Percentiles rank a stretch among this genome's conserved stretches.
Conservation (phyloP, 805 yeast species). For the Candida caryicola region DNA sequence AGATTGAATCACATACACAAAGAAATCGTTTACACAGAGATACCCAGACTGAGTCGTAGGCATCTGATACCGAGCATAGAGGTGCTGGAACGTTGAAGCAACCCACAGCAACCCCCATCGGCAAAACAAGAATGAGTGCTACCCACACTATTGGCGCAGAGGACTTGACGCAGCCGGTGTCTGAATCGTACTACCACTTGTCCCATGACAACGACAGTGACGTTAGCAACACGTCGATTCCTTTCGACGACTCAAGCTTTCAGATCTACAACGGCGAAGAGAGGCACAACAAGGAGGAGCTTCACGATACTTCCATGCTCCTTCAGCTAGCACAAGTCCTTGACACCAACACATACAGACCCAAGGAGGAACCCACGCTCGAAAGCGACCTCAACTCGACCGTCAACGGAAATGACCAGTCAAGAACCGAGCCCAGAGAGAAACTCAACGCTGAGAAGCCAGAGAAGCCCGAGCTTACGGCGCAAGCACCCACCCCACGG, state of each 20-base stretch:
- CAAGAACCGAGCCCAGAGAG: background rate
- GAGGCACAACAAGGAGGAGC: background rate
- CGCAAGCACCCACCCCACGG: background rate
- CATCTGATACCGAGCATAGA: constrained; percentile 1
- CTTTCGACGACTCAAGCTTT: constrained; percentile 4
- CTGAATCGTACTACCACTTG: constrained; percentile 31
- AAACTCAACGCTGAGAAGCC: background rate
- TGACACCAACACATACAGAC: constrained; percentile 7
- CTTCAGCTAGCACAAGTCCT: constrained; percentile 16
- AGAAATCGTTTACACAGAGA: no score
- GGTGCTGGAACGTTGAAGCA: no score
- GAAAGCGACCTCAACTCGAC: background rate
- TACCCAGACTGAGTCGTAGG: no score
- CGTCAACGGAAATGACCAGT: background rate
- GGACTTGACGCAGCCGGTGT: constrained; percentile 23
- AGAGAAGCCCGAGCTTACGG: background rate
- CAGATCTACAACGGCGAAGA: constrained; percentile 1
- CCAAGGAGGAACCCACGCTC: background rate
- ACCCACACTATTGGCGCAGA: background rate
- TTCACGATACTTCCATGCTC: constrained; percentile 8
- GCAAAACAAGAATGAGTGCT: background rate
- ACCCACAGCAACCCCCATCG: no score
- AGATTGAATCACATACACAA: background rate
- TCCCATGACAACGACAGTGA: constrained; percentile 22
- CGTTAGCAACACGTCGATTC: constrained; percentile 11